Conservation (phyloP, 495 filamentous ascomycete genomes). For the Penicillium canescens region DNA sequence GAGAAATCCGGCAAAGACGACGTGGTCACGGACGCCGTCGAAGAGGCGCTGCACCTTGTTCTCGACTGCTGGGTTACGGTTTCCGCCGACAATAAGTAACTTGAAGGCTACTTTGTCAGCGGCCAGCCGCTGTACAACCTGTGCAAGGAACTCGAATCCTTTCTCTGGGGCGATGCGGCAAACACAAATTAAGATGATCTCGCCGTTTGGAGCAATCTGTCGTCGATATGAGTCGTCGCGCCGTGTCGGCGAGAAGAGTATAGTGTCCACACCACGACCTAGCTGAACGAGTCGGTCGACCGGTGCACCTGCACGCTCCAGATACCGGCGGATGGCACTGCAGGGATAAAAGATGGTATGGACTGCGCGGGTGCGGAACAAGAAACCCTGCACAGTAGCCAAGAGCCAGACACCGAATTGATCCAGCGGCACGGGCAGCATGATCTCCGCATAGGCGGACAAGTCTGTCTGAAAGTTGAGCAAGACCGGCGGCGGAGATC, state of each 20-base stretch:
- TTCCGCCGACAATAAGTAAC: slow-evolving; percentile 61
- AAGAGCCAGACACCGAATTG: slow-evolving; percentile 55
- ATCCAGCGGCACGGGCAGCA: slow-evolving; percentile 59
- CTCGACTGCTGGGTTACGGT: slow-evolving; percentile 58
- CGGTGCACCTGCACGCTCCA: slow-evolving; percentile 50
- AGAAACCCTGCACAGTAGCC: slow-evolving; percentile 54
- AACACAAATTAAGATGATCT: slow-evolving; percentile 60
- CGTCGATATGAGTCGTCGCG: slow-evolving; percentile 46
- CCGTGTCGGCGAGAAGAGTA: slow-evolving; percentile 50
- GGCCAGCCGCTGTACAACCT: slow-evolving; percentile 48
- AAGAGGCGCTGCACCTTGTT: slow-evolving; percentile 54
- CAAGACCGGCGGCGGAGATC: slow-evolving; percentile 51
- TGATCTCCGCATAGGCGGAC: slow-evolving; percentile 59
- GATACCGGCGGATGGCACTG: slow-evolving; percentile 53
- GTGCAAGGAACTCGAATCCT: slow-evolving; percentile 61
- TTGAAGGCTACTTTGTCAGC: slow-evolving; percentile 56
- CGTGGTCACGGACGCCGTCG: slow-evolving; percentile 41
- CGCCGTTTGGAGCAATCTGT: slow-evolving; percentile 53
- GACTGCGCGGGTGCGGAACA: slow-evolving; percentile 57
- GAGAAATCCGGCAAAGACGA: slow-evolving; percentile 60
- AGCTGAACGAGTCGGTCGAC: slow-evolving; percentile 51
- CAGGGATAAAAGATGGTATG: slow-evolving; percentile 64
- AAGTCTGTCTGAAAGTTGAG: slow-evolving; percentile 69
- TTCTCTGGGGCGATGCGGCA: slow-evolving; percentile 64
- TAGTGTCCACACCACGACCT: slow-evolving; percentile 61